A percentile compares a stretch with the other conserved stretches of the same genome.
Conservation (phyloP, 805 yeast species). For the Nakazawaea holstii region DNA sequence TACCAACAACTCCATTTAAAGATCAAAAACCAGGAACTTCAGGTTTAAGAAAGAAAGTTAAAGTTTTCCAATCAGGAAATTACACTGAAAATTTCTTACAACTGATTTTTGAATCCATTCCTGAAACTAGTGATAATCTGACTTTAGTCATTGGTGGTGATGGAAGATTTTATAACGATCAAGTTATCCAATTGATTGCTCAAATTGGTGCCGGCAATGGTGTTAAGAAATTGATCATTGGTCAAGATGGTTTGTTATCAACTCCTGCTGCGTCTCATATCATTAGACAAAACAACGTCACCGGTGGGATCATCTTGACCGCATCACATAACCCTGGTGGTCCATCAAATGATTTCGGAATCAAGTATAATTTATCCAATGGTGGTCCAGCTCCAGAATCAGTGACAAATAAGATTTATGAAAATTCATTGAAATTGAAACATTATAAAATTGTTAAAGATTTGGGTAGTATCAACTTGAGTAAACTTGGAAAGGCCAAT, state of each 20-base stretch:
- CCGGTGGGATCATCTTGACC: slow-evolving; percentile 94
- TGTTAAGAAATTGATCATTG: slow-evolving; percentile 77
- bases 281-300: slow-evolving; percentile 62
- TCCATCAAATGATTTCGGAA: slow-evolving; percentile 85
- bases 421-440: slow-evolving; percentile 51
- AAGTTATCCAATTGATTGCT: slow-evolving; percentile 75
- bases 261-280: slow-evolving; percentile 97
- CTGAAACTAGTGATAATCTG: slow-evolving; percentile 76
- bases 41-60: slow-evolving; percentile 89
- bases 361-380: slow-evolving; percentile 88
- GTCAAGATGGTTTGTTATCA: slow-evolving; percentile 82
- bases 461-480: slow-evolving; percentile 53
- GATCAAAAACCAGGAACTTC: slow-evolving; percentile 99
- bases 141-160: slow-evolving; percentile 94
- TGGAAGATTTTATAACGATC: slow-evolving; percentile 86
- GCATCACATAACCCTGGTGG: slow-evolving; percentile 99
- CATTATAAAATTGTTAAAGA: slow-evolving; percentile 54
- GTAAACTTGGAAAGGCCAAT: slow-evolving; percentile 42
- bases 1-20: slow-evolving; percentile 67
- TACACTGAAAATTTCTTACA: slow-evolving; percentile 95
- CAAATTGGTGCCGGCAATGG: slow-evolving; percentile 89
- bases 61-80: slow-evolving; percentile 67
- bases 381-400: slow-evolving; percentile 99
- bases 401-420: slow-evolving; percentile 84
- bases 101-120: slow-evolving; percentile 77